Evolutionary conservation across 495 filamentous ascomycete genomes (phyloP).

Genomic region (Aspergillus ellipticus): DNA sequence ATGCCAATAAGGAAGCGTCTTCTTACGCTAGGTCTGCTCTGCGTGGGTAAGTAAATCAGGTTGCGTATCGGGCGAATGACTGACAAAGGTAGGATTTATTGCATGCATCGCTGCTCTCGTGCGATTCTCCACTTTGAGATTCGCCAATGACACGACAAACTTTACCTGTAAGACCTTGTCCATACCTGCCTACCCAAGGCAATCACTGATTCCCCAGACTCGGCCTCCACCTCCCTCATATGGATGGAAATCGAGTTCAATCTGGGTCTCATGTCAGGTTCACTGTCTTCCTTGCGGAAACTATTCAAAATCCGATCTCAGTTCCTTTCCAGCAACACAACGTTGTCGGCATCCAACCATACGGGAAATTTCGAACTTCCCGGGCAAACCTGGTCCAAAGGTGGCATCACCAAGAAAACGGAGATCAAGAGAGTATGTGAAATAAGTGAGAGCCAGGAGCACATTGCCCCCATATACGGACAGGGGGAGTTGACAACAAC

Average conservation of each 20-base stretch:
- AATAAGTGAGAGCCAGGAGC: slow-evolving; percentile 1
- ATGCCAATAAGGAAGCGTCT: slow-evolving; percentile 45
- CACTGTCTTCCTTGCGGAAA: slow-evolving; percentile 9
- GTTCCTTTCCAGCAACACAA: not conserved
- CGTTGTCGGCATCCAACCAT: not conserved
- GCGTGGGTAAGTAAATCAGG: slow-evolving; percentile 29
- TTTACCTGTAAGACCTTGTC: slow-evolving; percentile 14
- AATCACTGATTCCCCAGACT: not conserved
- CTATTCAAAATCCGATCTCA: not conserved
- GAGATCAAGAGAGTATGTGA: slow-evolving; percentile 1
- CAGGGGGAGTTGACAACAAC: not conserved
- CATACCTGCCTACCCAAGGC: too few relatives aligned
- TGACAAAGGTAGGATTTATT: not conserved
- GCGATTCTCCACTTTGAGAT: slow-evolving; percentile 2
- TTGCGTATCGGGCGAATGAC: not conserved
- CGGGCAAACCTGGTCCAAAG: not conserved
- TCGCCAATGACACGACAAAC: slow-evolving; percentile 5
- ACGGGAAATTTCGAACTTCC: not conserved
- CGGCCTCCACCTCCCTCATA: slow-evolving; percentile 14
- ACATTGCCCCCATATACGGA: slow-evolving; percentile 1
- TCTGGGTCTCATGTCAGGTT: slow-evolving; percentile 13
- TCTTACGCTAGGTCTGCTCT: slow-evolving; percentile 45
- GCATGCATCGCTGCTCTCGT: slow-evolving; percentile 7
- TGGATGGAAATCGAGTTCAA: slow-evolving; percentile 22
- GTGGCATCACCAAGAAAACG: slow-evolving; percentile 4